Base-by-base conservation (phyloP, 768 basidiomycete species). In the Leucosporidium yakuticum region DNA sequence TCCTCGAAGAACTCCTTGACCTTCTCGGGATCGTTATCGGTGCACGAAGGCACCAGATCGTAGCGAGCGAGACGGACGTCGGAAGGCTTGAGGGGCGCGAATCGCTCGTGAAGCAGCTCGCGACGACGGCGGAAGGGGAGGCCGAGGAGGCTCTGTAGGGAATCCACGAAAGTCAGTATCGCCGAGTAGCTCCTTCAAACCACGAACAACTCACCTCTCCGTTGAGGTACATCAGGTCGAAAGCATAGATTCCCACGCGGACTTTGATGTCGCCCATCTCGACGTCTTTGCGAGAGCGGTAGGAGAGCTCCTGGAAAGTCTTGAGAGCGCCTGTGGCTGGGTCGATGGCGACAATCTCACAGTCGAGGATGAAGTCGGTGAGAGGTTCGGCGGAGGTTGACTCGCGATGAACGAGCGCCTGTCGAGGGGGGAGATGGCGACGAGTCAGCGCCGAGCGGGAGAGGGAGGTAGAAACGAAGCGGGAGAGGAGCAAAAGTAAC, bases 201-300 rank as follows among this genome's bases (percentile, higher is more conserved):
- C n/a, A 51, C 1, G 39, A 32, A 36, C 29, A 0, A 76, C 85
- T 78, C 69, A 90, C 93, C 80, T 87, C 79, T 68, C 85, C 87
- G 78, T 95, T 87, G 57, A 91, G 80, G 75, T 86, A 86, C 90
- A 96, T 89, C 67, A 95, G 74, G 79, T 96, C 93, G 77, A 95
- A 96, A 0, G 85, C 87, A 77, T 85, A 94, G 4, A 95, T 83
- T n/a, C 88, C 87, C 1, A 95, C 90, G 31, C 85, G 78, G 51
- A 94, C 83, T 69, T 84, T 87, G 74, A 96, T 44, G 6, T 39
- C 39, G 59, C 59, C 44, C n/a, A 60, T 17, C 59, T 47, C 39
- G 27, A 60, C 59, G 25, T 47, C 44, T 44, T 47, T 48, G 39
- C 36, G 27, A 9, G 25, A 17, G 39, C 59, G 59, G 6, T 87